A percentile compares a stretch with the other conserved stretches of the same genome.
Conservation (phyloP, 1,139 yeast genomes). For the Geotrichum fermentans region DNA sequence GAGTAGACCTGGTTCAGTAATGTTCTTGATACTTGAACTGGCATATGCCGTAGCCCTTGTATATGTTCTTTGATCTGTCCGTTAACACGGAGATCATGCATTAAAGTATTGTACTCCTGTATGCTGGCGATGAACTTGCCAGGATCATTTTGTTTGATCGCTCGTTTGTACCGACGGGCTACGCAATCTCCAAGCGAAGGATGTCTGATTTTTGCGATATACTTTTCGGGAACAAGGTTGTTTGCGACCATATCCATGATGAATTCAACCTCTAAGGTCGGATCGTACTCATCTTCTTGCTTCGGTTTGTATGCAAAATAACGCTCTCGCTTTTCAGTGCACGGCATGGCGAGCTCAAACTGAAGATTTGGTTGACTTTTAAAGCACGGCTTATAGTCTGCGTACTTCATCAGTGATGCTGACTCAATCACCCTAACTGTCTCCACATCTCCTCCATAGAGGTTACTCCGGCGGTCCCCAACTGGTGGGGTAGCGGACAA, state of each 20-base stretch:
- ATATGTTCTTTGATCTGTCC: conserved; percentile 39
- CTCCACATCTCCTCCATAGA: conserved; percentile 8
- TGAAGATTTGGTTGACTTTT: conserved; percentile 12
- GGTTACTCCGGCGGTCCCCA: conserved; percentile 1
- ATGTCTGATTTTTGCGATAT: conserved; percentile 42
- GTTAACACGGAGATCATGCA: conserved; percentile 37
- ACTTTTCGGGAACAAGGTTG: conserved; percentile 44
- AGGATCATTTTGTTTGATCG: conserved; percentile 41
- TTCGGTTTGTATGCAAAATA: conserved; percentile 18
- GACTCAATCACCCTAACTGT: conserved; percentile 13
- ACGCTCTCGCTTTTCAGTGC: conserved; percentile 13
- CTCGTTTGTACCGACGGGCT: conserved; percentile 43
- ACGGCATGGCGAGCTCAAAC: conserved; percentile 19
- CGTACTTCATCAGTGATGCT: conserved; percentile 11
- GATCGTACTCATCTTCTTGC: conserved; percentile 52
- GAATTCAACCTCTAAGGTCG: conserved; percentile 65
- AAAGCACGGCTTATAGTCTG: conserved; percentile 18
- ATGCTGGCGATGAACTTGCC: conserved; percentile 37
- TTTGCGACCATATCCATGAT: conserved; percentile 48
- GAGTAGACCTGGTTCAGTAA: conserved; percentile 66
- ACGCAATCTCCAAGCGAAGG: conserved; percentile 43
- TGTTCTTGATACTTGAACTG: conserved; percentile 61
- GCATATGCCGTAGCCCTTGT: conserved; percentile 41
- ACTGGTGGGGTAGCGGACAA: conserved; percentile 13
- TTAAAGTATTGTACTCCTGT: conserved; percentile 41